Evolutionary conservation across 108 stramenopile species (phyloP).

Genomic region (Nitzschia sp.): DNA sequence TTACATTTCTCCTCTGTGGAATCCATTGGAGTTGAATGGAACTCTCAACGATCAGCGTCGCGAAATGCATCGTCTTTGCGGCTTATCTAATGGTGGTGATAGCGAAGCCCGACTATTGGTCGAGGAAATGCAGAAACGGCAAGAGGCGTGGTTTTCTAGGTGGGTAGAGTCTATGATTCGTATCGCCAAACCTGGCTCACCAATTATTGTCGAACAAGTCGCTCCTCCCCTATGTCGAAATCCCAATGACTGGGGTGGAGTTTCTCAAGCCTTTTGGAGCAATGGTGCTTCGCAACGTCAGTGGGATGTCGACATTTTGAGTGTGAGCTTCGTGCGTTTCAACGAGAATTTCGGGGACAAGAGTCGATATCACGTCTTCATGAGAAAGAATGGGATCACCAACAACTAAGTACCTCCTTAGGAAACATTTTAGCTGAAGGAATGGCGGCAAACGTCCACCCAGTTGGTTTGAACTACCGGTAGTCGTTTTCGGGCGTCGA

Average conservation of each 20-base stretch:
- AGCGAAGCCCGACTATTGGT: not conserved
- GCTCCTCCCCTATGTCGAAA: constrained; percentile 9
- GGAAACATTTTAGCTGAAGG: too few species aligned
- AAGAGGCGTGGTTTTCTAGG: constrained; percentile 34
- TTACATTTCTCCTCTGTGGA: constrained; percentile 27
- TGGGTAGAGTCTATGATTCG: constrained; percentile 53
- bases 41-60: not conserved
- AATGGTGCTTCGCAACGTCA: constrained; percentile 4
- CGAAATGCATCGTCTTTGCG: constrained; percentile 8
- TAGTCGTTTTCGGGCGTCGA: too few species aligned
- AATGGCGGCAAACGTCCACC: too few species aligned
- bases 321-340: not conserved
- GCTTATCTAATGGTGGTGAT: not conserved
- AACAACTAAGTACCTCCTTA: too few species aligned
- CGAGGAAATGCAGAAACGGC: constrained; percentile 24
- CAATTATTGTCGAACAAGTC: constrained; percentile 31
- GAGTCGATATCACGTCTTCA: constrained; percentile 44
- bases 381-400: constrained; percentile 41
- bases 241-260: constrained; percentile 27
- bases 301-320: constrained; percentile 25
- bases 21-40: constrained; percentile 25
- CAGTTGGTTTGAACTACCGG: too few species aligned
- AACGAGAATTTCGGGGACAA: constrained; percentile 1
- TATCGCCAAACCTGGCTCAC: constrained; percentile 51
- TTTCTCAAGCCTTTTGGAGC: constrained; percentile 14